Conservation (phyloP, 2,329 filamentous ascomycete genomes). For the Huntiella abstrusa region DNA sequence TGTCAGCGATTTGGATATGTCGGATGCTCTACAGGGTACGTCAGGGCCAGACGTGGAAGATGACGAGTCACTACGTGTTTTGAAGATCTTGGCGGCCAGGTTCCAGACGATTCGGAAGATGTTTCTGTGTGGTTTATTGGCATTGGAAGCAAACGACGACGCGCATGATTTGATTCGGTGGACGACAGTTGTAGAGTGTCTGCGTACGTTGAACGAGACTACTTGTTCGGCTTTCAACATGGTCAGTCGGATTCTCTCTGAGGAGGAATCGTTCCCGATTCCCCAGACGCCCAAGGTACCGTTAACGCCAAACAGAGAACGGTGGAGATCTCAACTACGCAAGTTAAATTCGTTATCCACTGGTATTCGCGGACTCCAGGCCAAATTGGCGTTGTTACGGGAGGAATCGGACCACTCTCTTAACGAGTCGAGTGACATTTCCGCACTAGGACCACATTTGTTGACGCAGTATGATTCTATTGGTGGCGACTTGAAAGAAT, state of each 20-base stretch:
- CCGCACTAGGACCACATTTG: conserved; percentile 58
- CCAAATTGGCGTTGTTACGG: conserved; percentile 77
- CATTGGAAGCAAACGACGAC: conserved; percentile 65
- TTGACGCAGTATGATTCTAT: conserved; percentile 91
- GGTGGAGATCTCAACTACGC: conserved; percentile 69
- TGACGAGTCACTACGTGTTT: conserved; percentile 52
- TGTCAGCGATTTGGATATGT: conserved; percentile 52
- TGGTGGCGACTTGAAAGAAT: conserved; percentile 61
- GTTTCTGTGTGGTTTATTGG: conserved; percentile 73
- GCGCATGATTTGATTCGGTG: conserved; percentile 60
- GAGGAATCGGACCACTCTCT: conserved; percentile 73
- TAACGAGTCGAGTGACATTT: conserved; percentile 52
- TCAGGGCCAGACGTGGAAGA: conserved; percentile 50
- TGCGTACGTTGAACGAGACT: conserved; percentile 43
- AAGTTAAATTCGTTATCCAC: conserved; percentile 78
- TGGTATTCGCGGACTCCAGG: conserved; percentile 78
- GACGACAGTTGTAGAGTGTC: conserved; percentile 57
- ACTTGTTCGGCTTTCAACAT: conserved; percentile 45
- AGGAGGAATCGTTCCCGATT: conserved; percentile 50
- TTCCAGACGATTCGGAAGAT: conserved; percentile 68
- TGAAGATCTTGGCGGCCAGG: conserved; percentile 67
- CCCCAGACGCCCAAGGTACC: conserved; percentile 39
- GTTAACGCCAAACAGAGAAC: conserved; percentile 57
- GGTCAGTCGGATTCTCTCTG: conserved; percentile 50
- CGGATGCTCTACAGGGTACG: conserved; percentile 47